phyloP scores from a whole-genome alignment of 2,329 filamentous ascomycete genomes.

The Neophaeococcomyces aloes region DNA sequence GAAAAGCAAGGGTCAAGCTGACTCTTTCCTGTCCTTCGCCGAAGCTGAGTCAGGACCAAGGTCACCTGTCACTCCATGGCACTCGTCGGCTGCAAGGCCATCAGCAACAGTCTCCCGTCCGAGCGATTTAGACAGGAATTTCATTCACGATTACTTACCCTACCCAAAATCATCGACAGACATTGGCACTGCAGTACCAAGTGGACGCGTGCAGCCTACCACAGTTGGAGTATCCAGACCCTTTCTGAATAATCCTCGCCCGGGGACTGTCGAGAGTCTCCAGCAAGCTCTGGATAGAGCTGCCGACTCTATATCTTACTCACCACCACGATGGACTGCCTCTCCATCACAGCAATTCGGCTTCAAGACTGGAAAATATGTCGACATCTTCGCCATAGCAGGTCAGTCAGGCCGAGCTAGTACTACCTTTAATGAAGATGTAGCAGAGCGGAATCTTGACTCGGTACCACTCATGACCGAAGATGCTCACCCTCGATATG shows the following conservation, averaged over 20 bases:
- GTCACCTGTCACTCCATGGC: conserved; percentile 8
- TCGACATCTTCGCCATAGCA: conserved; percentile 19
- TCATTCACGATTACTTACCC: conserved; percentile 6
- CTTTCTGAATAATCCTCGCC: conserved; percentile 11
- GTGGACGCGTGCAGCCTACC: conserved; percentile 11
- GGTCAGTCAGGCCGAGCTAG: conserved; percentile 6
- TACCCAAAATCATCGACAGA: background rate
- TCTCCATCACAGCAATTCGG: conserved; percentile 7
- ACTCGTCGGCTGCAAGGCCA: background rate
- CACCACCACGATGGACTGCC: background rate
- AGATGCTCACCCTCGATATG: conserved; percentile 11
- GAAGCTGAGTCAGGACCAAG: conserved; percentile 12
- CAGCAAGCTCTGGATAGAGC: conserved; percentile 19
- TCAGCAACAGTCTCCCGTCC: background rate
- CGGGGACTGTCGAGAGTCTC: conserved; percentile 17
- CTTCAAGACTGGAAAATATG: conserved; percentile 13
- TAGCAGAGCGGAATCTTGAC: conserved; percentile 18
- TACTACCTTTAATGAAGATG: conserved; percentile 18
- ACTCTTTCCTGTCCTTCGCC: conserved; percentile 7
- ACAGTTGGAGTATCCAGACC: conserved; percentile 13
- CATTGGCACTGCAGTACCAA: conserved; percentile 1
- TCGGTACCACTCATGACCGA: conserved; percentile 9
- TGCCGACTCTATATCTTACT: conserved; percentile 13
- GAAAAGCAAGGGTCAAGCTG: conserved; percentile 15
- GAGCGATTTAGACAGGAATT: background rate